These are phyloP conservation scores for Xerocomellus chrysenteron DNA, from an alignment of 768 basidiomycete species.

Conservation along the genomic window DNA sequence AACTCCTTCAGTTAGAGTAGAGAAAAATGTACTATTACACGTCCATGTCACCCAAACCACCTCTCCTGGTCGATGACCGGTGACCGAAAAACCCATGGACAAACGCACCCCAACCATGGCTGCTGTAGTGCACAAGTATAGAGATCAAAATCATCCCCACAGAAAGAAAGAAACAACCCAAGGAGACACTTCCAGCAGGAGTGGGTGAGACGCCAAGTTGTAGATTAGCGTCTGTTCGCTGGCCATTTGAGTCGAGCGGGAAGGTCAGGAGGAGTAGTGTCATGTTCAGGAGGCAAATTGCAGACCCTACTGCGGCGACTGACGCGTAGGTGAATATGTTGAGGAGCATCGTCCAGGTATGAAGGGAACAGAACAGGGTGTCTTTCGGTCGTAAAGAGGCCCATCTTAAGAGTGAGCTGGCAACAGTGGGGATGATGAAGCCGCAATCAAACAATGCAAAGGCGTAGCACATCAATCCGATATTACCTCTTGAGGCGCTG, in stretches of 20 bases:
- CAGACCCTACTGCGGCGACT: neutral
- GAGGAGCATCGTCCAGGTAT: conserved; percentile 22
- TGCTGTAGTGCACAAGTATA: neutral
- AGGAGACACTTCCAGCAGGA: conserved; percentile 5
- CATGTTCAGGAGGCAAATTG: conserved; percentile 9
- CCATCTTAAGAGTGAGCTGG: conserved; percentile 19
- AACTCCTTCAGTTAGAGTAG: too few species aligned
- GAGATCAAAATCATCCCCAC: neutral
- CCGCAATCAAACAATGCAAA: conserved; percentile 30
- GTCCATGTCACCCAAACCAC: too few species aligned
- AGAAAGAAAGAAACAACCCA: neutral
- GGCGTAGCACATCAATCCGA: conserved; percentile 18
- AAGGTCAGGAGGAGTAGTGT: conserved; percentile 1
- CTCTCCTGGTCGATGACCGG: too few species aligned
- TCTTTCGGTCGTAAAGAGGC: conserved; percentile 20
- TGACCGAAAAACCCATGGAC: too few species aligned
- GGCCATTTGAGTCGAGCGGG: neutral
- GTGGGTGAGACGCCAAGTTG: neutral
- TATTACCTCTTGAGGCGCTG: conserved; percentile 20
- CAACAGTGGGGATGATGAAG: conserved; percentile 23
- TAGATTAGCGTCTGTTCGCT: neutral
- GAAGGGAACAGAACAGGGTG: conserved; percentile 17
- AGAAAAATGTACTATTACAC: too few species aligned
- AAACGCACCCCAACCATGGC: neutral
- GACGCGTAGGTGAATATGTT: conserved; percentile 2